Percentiles rank a stretch among this genome's conserved stretches.
These are phyloP conservation scores for Fusarium xyrophilum DNA, from an alignment of 2,329 filamentous ascomycete genomes.

Conservation along the genomic window DNA sequence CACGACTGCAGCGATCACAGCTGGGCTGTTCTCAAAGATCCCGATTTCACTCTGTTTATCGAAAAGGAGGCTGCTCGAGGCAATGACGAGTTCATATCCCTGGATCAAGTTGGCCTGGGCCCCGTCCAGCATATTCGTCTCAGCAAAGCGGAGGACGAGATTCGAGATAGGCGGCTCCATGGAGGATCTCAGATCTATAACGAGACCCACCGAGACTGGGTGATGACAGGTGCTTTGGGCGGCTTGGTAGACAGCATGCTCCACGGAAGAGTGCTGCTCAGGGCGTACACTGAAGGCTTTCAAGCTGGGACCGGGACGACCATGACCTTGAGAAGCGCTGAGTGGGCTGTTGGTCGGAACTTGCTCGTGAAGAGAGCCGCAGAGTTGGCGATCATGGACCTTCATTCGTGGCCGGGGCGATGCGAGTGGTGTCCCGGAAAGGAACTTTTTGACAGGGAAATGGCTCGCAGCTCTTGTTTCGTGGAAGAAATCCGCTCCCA, in stretches of 20 bases:
- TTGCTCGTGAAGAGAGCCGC: background rate
- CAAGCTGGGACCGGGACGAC: too few species aligned
- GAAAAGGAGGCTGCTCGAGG: background rate
- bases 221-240: background rate
- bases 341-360: background rate
- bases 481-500: too few species aligned
- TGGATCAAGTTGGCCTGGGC: background rate
- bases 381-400: background rate
- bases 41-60: background rate
- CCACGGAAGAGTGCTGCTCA: background rate
- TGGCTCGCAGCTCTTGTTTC: too few species aligned
- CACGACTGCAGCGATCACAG: background rate
- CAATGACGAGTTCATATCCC: background rate
- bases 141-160: background rate
- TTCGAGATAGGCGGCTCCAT: background rate
- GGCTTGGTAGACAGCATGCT: conserved; percentile 8
- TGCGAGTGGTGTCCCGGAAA: background rate
- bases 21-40: background rate
- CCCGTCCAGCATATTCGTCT: background rate
- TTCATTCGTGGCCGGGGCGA: background rate
- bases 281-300: background rate
- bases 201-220: background rate
- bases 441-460: too few species aligned
- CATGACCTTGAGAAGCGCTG: too few species aligned
- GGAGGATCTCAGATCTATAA: too few species aligned